Evolutionary conservation across 106 monocot species (phyloP).

Genomic region (Triglochin maritima): DNA sequence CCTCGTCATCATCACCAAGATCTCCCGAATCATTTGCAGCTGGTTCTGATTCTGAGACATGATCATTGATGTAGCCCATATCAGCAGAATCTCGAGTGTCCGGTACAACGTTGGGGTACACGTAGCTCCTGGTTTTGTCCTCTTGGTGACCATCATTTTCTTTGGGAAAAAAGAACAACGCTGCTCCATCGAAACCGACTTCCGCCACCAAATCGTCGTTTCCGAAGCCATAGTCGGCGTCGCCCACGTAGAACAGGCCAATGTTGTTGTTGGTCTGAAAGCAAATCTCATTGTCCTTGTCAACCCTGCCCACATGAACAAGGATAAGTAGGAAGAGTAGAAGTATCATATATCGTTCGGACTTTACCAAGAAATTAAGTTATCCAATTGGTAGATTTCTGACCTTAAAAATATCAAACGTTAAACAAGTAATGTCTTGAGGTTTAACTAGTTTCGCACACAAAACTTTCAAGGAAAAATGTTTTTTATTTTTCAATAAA

Average conservation of each 20-base stretch:
- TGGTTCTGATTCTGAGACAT: not conserved
- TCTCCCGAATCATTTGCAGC: not conserved
- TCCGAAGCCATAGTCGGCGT: constrained; percentile 5
- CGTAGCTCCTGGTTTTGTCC: not conserved
- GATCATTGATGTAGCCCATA: not conserved
- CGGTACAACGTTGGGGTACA: constrained; percentile 9
- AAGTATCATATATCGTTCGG: not conserved
- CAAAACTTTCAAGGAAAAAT: too few relatives aligned
- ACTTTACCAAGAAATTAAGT: too few relatives aligned
- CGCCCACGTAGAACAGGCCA: not conserved
- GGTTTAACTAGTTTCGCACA: too few relatives aligned
- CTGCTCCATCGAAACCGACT: constrained; percentile 26
- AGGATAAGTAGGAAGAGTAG: not conserved
- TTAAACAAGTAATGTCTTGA: too few relatives aligned
- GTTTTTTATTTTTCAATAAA: too few relatives aligned
- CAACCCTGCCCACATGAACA: constrained; percentile 13
- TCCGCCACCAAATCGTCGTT: constrained; percentile 19
- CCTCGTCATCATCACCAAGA: not conserved
- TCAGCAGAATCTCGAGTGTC: not conserved
- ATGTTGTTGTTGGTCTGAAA: constrained; percentile 8
- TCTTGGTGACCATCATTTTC: not conserved
- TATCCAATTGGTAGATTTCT: too few relatives aligned
- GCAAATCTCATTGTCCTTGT: not conserved
- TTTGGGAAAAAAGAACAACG: constrained; percentile 29
- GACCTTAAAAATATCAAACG: too few relatives aligned